phyloP scores from a whole-genome alignment of 2,329 filamentous ascomycete genomes.

The Pseudofabraea citricarpa region DNA sequence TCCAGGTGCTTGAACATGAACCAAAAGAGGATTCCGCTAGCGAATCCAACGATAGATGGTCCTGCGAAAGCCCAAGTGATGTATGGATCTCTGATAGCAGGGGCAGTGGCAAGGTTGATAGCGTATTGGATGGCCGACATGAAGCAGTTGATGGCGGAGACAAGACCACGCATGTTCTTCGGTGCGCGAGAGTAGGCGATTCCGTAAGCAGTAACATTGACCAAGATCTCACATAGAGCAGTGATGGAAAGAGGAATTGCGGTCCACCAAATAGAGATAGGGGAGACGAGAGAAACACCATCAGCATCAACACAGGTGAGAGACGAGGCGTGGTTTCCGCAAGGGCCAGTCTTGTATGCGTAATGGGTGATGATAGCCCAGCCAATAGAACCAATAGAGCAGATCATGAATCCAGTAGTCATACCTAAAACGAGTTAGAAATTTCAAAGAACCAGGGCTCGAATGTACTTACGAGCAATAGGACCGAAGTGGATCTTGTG shows the following conservation, averaged over 20 bases:
- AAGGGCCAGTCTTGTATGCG: slow-evolving; percentile 58
- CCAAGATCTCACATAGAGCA: slow-evolving; percentile 45
- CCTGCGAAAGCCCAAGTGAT: slow-evolving; percentile 44
- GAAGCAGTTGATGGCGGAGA: slow-evolving; percentile 42
- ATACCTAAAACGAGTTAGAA: slow-evolving; percentile 40
- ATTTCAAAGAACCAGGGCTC: neutral
- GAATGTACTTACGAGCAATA: slow-evolving; percentile 47
- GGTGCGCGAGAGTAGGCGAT: slow-evolving; percentile 45
- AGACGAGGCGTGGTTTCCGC: slow-evolving; percentile 41
- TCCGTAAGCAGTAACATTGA: slow-evolving; percentile 43
- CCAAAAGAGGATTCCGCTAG: slow-evolving; percentile 39
- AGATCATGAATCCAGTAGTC: slow-evolving; percentile 62
- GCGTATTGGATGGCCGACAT: slow-evolving; percentile 38
- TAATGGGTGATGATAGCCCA: slow-evolving; percentile 53
- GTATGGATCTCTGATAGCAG: slow-evolving; percentile 40
- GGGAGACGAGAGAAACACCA: slow-evolving; percentile 17
- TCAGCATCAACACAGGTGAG: slow-evolving; percentile 16
- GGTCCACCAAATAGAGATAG: slow-evolving; percentile 51
- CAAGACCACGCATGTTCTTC: slow-evolving; percentile 43
- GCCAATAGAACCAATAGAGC: slow-evolving; percentile 51
- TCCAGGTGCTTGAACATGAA: slow-evolving; percentile 41
- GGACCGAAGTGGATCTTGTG: slow-evolving; percentile 63
- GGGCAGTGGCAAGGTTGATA: slow-evolving; percentile 37
- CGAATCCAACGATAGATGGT: slow-evolving; percentile 36
- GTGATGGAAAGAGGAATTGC: slow-evolving; percentile 43